Conservation (phyloP, 2,329 filamentous ascomycete species). For the Verticillium nubilum region DNA sequence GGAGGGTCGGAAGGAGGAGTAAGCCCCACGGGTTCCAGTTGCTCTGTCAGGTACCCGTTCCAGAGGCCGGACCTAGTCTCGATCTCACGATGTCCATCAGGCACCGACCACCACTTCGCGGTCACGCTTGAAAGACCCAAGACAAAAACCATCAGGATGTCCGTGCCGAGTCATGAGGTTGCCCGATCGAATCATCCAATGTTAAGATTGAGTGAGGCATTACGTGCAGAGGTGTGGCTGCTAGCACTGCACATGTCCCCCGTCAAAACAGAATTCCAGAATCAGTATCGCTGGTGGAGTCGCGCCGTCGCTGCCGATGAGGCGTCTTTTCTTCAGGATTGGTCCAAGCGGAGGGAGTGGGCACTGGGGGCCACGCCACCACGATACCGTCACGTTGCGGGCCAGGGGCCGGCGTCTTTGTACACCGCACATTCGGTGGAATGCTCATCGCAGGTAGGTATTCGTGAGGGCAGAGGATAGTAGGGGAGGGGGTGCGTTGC, state of each 20-base stretch:
- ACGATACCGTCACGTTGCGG: not conserved
- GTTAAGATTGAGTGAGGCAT: not conserved
- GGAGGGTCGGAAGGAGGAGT: too few species aligned
- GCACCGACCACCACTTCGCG: not conserved
- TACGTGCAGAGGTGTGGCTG: not conserved
- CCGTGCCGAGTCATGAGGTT: not conserved
- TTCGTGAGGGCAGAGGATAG: not conserved
- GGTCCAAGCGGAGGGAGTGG: not conserved
- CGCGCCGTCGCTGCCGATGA: not conserved
- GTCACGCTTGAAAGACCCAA: not conserved
- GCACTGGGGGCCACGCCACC: not conserved
- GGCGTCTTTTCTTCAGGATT: not conserved
- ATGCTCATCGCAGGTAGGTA: not conserved
- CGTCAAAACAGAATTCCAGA: not conserved
- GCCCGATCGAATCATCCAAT: not conserved
- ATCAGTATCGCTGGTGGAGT: not conserved
- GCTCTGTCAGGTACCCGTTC: not conserved
- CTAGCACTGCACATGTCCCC: not conserved
- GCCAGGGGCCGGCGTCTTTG: not conserved
- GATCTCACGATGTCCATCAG: not conserved
- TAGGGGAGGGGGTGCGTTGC: not conserved
- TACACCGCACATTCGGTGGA: not conserved
- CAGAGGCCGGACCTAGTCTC: not conserved
- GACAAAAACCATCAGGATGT: not conserved
- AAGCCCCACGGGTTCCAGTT: not conserved